phyloP scores from a whole-genome alignment of 1,284 basidiomycete species.

The Cryptococcus jaspeensis region DNA sequence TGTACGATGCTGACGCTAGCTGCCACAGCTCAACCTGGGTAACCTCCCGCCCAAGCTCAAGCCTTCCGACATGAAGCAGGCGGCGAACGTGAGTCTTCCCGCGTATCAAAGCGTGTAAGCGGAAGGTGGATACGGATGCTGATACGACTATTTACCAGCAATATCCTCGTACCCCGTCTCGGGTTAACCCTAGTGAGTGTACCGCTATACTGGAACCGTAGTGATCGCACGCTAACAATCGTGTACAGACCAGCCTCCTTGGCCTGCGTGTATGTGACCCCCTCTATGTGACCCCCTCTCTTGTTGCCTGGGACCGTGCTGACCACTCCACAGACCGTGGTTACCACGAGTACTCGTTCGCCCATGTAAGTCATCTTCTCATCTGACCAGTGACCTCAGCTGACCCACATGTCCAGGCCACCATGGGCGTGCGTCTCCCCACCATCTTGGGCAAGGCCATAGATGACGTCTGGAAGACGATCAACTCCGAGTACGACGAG shows the following conservation, averaged over 20 bases:
- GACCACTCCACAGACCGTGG: conserved; percentile 61
- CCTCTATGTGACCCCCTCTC: not conserved
- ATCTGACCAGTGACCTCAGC: not conserved
- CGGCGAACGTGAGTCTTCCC: conserved; percentile 33
- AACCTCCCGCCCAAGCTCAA: conserved; percentile 51
- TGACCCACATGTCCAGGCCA: conserved; percentile 55
- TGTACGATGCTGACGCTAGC: not conserved
- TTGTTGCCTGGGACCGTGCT: not conserved
- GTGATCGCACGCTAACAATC: conserved; percentile 4
- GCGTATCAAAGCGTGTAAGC: no score
- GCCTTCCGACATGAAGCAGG: conserved; percentile 41
- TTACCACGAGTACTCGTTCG: conserved; percentile 94
- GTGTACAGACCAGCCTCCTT: conserved; percentile 77
- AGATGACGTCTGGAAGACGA: conserved; percentile 83
- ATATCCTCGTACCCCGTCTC: conserved; percentile 55
- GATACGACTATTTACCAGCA: conserved; percentile 18
- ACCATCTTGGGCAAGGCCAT: conserved; percentile 96
- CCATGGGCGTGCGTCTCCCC: conserved; percentile 89
- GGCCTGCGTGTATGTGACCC: conserved; percentile 67
- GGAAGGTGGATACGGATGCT: not conserved
- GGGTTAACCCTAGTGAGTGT: conserved; percentile 51
- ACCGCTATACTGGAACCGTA: not conserved
- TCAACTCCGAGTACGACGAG: conserved; percentile 81
- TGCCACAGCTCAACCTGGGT: conserved; percentile 47
- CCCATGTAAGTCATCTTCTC: conserved; percentile 57